These are phyloP conservation scores for Cercospora janseana DNA, from an alignment of 2,329 filamentous ascomycete species.

Conservation along the genomic window DNA sequence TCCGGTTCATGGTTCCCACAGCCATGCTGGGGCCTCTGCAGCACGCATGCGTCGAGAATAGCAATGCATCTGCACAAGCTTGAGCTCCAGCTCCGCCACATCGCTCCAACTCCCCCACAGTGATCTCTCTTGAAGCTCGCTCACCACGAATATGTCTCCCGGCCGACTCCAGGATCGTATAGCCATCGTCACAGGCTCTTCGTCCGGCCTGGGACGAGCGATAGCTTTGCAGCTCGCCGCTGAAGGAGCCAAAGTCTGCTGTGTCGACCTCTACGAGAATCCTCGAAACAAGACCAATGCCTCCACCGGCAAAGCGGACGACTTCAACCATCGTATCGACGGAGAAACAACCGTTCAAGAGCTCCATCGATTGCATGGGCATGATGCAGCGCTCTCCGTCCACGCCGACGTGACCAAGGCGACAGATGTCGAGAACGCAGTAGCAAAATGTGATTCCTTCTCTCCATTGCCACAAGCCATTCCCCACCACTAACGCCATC, in stretches of 20 bases:
- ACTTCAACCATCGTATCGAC: constrained; percentile 32
- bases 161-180: constrained; percentile 24
- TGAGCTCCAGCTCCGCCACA: constrained; percentile 3
- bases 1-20: not conserved
- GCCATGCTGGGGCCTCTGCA: not conserved
- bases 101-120: not conserved
- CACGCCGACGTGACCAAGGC: constrained; percentile 37
- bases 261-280: constrained; percentile 36
- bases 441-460: not conserved
- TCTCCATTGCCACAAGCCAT: not conserved
- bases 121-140: not conserved
- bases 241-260: constrained; percentile 34
- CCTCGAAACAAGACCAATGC: constrained; percentile 32
- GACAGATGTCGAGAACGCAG: constrained; percentile 28
- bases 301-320: constrained; percentile 35
- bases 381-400: constrained; percentile 32
- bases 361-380: constrained; percentile 14
- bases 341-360: constrained; percentile 24
- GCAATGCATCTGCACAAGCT: not conserved
- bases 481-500: constrained; percentile 12
- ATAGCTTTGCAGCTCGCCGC: constrained; percentile 33
- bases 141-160: not conserved
- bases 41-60: not conserved
- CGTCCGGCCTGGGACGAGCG: constrained; percentile 36
- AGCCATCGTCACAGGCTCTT: constrained; percentile 32